Conservation (phyloP, 208 protist species). For the Vickermania ingenoplastis region DNA sequence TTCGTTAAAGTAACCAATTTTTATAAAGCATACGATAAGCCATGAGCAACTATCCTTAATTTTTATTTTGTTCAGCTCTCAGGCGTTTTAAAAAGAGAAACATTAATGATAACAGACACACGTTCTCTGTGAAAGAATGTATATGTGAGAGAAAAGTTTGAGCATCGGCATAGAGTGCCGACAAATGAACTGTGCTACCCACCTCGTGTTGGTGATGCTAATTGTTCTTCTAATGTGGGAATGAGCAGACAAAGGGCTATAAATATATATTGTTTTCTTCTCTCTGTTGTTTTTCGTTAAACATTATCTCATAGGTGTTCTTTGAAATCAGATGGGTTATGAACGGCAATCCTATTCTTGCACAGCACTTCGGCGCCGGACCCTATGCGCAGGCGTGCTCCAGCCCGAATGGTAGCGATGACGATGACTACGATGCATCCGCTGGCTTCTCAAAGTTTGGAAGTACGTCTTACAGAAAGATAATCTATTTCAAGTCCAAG, state of each 20-base stretch:
- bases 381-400: constrained; percentile 5
- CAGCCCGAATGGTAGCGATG: background rate
- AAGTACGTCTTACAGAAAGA: constrained; percentile 46
- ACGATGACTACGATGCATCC: constrained; percentile 23
- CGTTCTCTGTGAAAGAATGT: too few relatives aligned
- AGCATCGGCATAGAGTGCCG: too few relatives aligned
- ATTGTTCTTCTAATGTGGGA: too few relatives aligned
- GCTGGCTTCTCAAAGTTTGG: constrained; percentile 41
- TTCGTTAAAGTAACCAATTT: too few relatives aligned
- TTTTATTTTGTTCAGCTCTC: background rate
- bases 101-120: background rate
- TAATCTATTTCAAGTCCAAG: constrained; percentile 32
- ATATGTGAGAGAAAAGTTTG: too few relatives aligned
- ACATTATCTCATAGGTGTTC: constrained; percentile 2
- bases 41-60: background rate
- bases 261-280: constrained; percentile 2
- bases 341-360: constrained; percentile 60
- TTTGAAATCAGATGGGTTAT: constrained; percentile 15
- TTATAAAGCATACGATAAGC: too few relatives aligned
- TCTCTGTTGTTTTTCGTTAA: constrained; percentile 3
- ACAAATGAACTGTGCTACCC: too few relatives aligned
- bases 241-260: too few relatives aligned
- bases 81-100: background rate
- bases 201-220: too few relatives aligned
- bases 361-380: constrained; percentile 59